phyloP scores from a whole-genome alignment of 257 asterid species.

The Penstemon davidsonii region DNA sequence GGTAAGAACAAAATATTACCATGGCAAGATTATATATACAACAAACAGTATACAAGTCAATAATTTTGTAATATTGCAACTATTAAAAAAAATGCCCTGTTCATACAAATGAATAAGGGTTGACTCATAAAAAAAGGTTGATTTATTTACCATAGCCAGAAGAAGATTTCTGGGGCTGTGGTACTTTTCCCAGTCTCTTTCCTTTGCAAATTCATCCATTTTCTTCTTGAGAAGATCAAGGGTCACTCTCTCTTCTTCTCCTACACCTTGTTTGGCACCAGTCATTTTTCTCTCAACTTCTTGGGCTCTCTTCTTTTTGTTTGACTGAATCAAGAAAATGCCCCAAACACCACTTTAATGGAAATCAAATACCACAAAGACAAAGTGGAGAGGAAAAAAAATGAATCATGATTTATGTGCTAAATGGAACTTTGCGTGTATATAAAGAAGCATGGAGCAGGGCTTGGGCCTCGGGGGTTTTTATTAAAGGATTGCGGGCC shows the following conservation, averaged over 20 bases:
- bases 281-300: not conserved
- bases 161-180: constrained; percentile 68
- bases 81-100: no score
- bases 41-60: no score
- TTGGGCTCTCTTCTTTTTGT: not conserved
- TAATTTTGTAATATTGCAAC: no score
- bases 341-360: not conserved
- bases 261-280: not conserved
- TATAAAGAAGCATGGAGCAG: not conserved
- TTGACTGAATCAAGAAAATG: not conserved
- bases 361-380: not conserved
- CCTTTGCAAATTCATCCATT: constrained; percentile 52
- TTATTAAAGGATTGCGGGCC: not conserved
- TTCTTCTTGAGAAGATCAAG: constrained; percentile 41
- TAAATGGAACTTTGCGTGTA: not conserved
- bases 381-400: not conserved
- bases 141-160: constrained; percentile 44
- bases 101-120: no score
- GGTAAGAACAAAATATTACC: no score
- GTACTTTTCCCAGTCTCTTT: constrained; percentile 62
- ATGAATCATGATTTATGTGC: not conserved
- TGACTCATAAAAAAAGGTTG: not conserved
- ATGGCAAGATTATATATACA: no score
- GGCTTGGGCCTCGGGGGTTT: not conserved
- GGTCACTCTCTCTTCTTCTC: constrained; percentile 24